Evolutionary conservation across 768 basidiomycete species (phyloP).

Genomic region (Tylopilus plumbeoviolaceoides): DNA sequence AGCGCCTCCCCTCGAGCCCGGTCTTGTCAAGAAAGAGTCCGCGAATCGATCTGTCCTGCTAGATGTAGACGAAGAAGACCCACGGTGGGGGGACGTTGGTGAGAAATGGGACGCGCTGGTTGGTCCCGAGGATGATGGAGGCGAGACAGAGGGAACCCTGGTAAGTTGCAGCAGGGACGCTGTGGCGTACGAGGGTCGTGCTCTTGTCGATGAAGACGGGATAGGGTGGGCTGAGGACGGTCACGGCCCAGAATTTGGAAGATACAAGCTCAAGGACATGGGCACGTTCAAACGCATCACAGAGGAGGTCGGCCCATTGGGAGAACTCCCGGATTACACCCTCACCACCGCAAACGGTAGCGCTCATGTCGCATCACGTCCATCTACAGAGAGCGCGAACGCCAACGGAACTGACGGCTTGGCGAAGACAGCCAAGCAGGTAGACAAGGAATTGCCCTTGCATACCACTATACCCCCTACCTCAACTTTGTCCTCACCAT

Average conservation of each 20-base stretch:
- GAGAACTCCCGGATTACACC: conserved; percentile 36
- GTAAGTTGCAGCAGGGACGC: neutral
- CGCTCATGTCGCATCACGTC: too few relatives aligned
- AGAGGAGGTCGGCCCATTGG: conserved; percentile 43
- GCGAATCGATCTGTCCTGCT: conserved; percentile 8
- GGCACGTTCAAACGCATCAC: conserved; percentile 16
- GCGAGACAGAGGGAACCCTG: conserved; percentile 6
- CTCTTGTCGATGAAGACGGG: conserved; percentile 30
- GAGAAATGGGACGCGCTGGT: conserved; percentile 52
- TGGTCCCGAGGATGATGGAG: conserved; percentile 23
- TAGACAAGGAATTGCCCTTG: too few relatives aligned
- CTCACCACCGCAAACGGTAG: neutral
- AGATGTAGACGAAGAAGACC: conserved; percentile 29
- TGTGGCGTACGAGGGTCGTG: neutral
- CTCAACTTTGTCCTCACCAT: too few relatives aligned
- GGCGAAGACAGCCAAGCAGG: too few relatives aligned
- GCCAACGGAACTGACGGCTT: too few relatives aligned
- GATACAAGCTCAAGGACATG: conserved; percentile 17
- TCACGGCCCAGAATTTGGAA: conserved; percentile 32
- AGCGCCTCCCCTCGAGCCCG: conserved; percentile 54
- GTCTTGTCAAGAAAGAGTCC: conserved; percentile 49
- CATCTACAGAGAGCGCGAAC: too few relatives aligned
- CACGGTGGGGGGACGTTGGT: conserved; percentile 50
- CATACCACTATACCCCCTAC: too few relatives aligned
- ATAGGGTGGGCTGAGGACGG: conserved; percentile 53